Evolutionary conservation across 768 basidiomycete species (phyloP), one percentile per base, ranked within the genome.

Genomic region (Boletus rubescentipes): DNA sequence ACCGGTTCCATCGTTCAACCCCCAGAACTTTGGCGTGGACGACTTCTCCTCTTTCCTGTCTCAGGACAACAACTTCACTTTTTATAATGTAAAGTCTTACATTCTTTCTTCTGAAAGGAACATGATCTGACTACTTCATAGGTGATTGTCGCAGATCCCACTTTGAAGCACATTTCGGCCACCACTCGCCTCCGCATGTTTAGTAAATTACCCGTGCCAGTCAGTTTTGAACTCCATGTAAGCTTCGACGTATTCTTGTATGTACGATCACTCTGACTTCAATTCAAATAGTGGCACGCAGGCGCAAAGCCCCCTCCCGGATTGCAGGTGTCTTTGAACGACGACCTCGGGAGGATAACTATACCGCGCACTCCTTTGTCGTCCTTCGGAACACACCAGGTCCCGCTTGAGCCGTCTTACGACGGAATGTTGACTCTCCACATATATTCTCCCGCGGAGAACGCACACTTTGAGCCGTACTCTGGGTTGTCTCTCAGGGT

Each of bases 131-230:
- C 21, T 14, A 3, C 38, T 9, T 9, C 10, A 0, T 15, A 58
- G 56, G 56, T 58, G 20, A 12, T 54, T 20, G 56, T 54, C 16
- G 56, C 53, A 9, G 56, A 58, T 29, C 56, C 56, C 5, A 54
- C 56, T 23, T 20, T 44, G 34, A 46, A 46, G 14, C 48, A 58
- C n/a, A 16, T 54, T 36, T 37, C 56, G 2, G 37, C n/a, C 20
- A 54, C 1, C 29, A 58, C 53, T 46, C 53, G 56, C 41, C 56
- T 58, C 29, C 56, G 56, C 8, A 50, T 49, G 42, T 20, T 41
- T n/a, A 12, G 46, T 37, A 21, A 23, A 29, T 42, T 2, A 0
- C 34, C 37, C 6, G 31, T 54, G 11, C 6, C n/a, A 10, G 31
- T 54, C n/a, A 26, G 3, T 16, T 58, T 58, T 39, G 23, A 29